Conservation (phyloP, 257 asterid genomes). For the Euphrasia confusa region DNA sequence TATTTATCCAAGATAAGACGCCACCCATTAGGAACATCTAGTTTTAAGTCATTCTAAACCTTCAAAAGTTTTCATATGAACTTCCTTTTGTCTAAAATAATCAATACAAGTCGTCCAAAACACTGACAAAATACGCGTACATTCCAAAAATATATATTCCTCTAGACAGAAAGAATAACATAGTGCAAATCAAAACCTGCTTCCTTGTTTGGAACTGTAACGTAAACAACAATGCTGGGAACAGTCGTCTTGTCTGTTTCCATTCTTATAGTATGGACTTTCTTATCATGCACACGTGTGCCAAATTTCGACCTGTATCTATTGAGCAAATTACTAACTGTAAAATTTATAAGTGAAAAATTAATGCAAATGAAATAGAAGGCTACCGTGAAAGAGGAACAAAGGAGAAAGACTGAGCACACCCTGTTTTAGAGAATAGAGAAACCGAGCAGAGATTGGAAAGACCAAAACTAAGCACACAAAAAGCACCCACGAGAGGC, state of each 20-base stretch:
- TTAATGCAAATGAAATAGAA: not conserved
- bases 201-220: constrained; percentile 45
- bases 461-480: constrained; percentile 74
- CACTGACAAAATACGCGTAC: constrained; percentile 1
- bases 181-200: constrained; percentile 5
- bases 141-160: not conserved
- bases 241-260: constrained; percentile 59
- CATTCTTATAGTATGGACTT: constrained; percentile 53
- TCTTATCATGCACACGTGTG: constrained; percentile 31
- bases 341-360: no score
- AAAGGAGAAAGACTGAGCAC: constrained; percentile 48
- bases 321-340: not conserved
- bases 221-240: constrained; percentile 92
- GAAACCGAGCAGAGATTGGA: constrained; percentile 52
- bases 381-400: constrained; percentile 47
- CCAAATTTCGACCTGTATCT: constrained; percentile 40
- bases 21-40: not conserved
- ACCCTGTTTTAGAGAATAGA: constrained; percentile 38
- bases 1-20: not conserved
- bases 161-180: not conserved
- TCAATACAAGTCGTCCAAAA: constrained; percentile 7
- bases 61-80: not conserved
- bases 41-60: constrained; percentile 11
- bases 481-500: constrained; percentile 80
- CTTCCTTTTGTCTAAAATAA: not conserved